Conservation (phyloP, 2,329 filamentous ascomycete genomes). For the Knufia fluminis region DNA sequence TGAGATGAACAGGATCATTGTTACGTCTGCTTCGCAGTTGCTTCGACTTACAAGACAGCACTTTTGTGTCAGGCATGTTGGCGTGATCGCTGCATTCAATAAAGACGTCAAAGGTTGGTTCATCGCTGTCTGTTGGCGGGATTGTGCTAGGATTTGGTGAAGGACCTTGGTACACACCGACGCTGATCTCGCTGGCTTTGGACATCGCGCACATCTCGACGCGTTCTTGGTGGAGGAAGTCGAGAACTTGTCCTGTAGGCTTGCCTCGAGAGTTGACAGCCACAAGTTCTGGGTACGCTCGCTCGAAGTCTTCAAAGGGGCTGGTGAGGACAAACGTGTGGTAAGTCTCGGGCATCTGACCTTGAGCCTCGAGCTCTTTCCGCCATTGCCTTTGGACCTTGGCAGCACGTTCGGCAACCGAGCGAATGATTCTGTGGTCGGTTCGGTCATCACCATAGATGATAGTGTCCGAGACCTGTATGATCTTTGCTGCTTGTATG, state of each 20-base stretch:
- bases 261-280: conserved; percentile 63
- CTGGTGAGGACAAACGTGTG: conserved; percentile 72
- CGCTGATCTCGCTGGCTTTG: conserved; percentile 73
- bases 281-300: conserved; percentile 59
- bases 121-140: conserved; percentile 32
- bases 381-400: conserved; percentile 69
- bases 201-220: conserved; percentile 93
- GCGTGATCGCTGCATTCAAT: conserved; percentile 86
- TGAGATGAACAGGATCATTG: conserved; percentile 48
- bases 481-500: conserved; percentile 83
- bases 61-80: conserved; percentile 59
- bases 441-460: conserved; percentile 71
- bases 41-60: conserved; percentile 55
- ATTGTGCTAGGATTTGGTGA: conserved; percentile 60
- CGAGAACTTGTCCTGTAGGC: conserved; percentile 67
- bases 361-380: conserved; percentile 50
- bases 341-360: conserved; percentile 53
- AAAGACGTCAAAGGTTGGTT: conserved; percentile 63
- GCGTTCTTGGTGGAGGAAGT: conserved; percentile 84
- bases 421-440: conserved; percentile 54
- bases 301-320: conserved; percentile 57
- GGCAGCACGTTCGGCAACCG: conserved; percentile 56
- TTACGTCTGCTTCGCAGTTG: conserved; percentile 33
- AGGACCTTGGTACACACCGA: conserved; percentile 83
- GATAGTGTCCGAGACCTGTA: conserved; percentile 81